Evolutionary conservation across 2,329 filamentous ascomycete genomes (phyloP).

Genomic region (Calonectria pteridis): DNA sequence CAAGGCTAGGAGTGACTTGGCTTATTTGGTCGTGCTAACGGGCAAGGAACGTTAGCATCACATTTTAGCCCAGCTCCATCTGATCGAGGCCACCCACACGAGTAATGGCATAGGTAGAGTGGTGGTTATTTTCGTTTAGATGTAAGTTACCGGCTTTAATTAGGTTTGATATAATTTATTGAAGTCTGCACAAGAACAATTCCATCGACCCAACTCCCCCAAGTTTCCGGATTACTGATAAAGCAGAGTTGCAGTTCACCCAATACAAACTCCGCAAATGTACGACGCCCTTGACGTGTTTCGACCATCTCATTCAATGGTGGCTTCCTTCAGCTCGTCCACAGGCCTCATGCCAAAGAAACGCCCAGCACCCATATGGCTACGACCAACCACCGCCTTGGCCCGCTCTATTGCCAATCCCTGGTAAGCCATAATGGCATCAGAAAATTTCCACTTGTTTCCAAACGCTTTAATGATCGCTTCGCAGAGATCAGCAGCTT

Average conservation of each 20-base stretch:
- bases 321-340: neutral
- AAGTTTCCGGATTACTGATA: neutral
- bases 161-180: neutral
- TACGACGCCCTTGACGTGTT: neutral
- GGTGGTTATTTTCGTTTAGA: neutral
- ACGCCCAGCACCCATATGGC: neutral
- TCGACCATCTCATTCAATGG: neutral
- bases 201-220: neutral
- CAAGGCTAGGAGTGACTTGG: neutral
- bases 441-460: neutral
- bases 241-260: neutral
- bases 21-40: neutral
- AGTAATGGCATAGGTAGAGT: neutral
- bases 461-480: slow-evolving; percentile 1
- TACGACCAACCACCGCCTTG: neutral
- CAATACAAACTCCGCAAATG: neutral
- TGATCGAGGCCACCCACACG: neutral
- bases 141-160: neutral
- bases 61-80: neutral
- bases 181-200: neutral
- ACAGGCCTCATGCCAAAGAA: slow-evolving; percentile 14
- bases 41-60: neutral
- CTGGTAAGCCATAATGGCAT: slow-evolving; percentile 20
- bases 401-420: neutral
- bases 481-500: slow-evolving; percentile 17